These are phyloP conservation scores for Fraxinus nigra DNA, from an alignment of 305 asterid genomes.

Conservation along the genomic window DNA sequence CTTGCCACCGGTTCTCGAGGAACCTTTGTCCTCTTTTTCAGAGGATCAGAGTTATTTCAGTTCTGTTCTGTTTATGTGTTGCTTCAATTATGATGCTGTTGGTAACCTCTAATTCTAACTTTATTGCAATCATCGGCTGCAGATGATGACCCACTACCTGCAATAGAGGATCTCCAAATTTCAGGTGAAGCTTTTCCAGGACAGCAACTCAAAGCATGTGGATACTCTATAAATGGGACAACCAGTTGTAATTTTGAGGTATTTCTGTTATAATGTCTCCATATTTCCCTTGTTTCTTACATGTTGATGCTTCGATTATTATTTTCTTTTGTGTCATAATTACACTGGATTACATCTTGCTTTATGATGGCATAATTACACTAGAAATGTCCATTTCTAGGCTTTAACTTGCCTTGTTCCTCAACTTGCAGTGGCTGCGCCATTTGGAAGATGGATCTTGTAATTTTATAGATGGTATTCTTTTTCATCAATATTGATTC, in stretches of 20 bases:
- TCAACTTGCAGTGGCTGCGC: conserved; percentile 90
- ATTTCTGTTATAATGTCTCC: conserved; percentile 16
- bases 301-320: neutral
- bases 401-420: conserved; percentile 25
- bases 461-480: conserved; percentile 82
- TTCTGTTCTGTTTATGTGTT: conserved; percentile 20
- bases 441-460: conserved; percentile 94
- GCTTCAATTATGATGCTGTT: conserved; percentile 24
- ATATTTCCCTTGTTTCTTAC: neutral
- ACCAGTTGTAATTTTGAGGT: conserved; percentile 99
- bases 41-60: conserved; percentile 60
- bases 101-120: conserved; percentile 25
- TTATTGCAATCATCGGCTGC: conserved; percentile 62
- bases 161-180: conserved; percentile 92
- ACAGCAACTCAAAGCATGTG: conserved; percentile 84
- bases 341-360: conserved; percentile 25
- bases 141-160: conserved; percentile 96
- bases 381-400: conserved; percentile 17
- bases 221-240: conserved; percentile 92
- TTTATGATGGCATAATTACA: conserved; percentile 17
- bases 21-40: conserved; percentile 85
- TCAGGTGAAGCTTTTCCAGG: conserved; percentile 96
- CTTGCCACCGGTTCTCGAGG: conserved; percentile 93
- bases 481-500: conserved; percentile 15
- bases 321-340: neutral